These are phyloP conservation scores for Fusarium gaditjirri DNA, from an alignment of 2,329 filamentous ascomycete species.

Conservation along the genomic window DNA sequence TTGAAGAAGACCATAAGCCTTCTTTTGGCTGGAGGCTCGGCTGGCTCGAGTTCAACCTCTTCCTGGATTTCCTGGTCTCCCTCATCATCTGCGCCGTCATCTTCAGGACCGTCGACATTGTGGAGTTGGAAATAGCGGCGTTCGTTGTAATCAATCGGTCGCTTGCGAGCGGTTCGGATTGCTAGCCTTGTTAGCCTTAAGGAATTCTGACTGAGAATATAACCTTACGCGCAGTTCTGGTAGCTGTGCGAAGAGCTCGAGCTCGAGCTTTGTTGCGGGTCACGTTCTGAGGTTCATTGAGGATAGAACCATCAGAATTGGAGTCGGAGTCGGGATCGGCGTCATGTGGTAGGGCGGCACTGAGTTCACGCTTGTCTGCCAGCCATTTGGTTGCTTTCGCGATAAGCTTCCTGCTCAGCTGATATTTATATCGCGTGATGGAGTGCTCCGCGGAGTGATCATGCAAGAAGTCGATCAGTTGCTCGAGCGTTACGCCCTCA, in stretches of 20 bases:
- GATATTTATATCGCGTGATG: fast-evolving
- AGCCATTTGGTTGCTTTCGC: conserved; percentile 1
- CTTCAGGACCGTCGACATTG: background rate
- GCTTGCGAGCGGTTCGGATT: background rate
- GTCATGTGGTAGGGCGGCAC: no score
- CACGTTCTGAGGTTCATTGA: background rate
- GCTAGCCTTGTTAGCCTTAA: background rate
- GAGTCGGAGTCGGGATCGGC: no score
- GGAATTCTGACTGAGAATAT: background rate
- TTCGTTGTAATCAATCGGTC: background rate
- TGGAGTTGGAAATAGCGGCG: background rate
- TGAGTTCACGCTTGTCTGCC: background rate
- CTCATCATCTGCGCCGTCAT: background rate
- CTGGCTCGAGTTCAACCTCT: no score
- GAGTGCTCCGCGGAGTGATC: background rate
- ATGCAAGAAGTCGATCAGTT: background rate
- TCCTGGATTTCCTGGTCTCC: background rate
- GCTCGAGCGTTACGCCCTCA: fast-evolving
- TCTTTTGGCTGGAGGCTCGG: background rate
- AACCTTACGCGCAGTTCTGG: background rate
- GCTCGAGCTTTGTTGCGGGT: background rate
- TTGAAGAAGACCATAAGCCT: background rate
- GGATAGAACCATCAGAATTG: background rate
- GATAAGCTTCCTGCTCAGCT: background rate
- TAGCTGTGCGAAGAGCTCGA: background rate